Base-by-base conservation (phyloP, 2,329 filamentous ascomycete genomes). In the Parascedosporium putredinis region DNA sequence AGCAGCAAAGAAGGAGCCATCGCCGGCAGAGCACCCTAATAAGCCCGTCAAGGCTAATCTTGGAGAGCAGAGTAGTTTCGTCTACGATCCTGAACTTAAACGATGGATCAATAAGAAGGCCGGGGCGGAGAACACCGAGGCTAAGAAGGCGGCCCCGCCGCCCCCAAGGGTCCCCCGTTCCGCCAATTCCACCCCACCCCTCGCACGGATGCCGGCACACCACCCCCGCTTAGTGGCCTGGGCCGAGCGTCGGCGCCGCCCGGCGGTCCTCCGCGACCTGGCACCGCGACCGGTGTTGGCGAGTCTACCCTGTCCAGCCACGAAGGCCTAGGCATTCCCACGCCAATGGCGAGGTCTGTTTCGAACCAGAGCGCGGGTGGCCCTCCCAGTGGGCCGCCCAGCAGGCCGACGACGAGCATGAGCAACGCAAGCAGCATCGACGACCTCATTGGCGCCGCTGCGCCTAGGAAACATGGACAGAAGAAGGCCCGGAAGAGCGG, bases 91-190 rank as follows among this genome's bases (percentile, higher is more conserved):
- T 2, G 87, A 96, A n/a, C 77, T 95, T 48, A 94, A 95, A 72
- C 89, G 93, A 63, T 98, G 94, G 94, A 76, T 98, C 63, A 97
- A 98, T 72, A 96, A 96, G 73, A 96, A 95, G 63, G 80, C 81
- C 9, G 83, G 83, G 10, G 76, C 79, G 6, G 83, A 85, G 50
- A 78, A 77, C 40, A 69, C 69, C 7, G 70, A 75, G 23, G 70
- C 77, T 3, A 76, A 80, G 55, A 71, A 76, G 44, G 81, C 82
- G 1, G 82, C 89, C 0, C 86, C 91, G 1, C 90, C 93, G 1
- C 90, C 89, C 4, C 90, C 90, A 1, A 81, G 76, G 57, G 68
- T 70, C 3, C 70, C 76, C 49, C 71, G 75, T 6, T 83, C 80
- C 51, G 59, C 60, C 65, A 73, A 70, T 27, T 70, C 72, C 44